Conservation (phyloP, 2,329 filamentous ascomycete genomes). For the Aspergillus aculeatus region DNA sequence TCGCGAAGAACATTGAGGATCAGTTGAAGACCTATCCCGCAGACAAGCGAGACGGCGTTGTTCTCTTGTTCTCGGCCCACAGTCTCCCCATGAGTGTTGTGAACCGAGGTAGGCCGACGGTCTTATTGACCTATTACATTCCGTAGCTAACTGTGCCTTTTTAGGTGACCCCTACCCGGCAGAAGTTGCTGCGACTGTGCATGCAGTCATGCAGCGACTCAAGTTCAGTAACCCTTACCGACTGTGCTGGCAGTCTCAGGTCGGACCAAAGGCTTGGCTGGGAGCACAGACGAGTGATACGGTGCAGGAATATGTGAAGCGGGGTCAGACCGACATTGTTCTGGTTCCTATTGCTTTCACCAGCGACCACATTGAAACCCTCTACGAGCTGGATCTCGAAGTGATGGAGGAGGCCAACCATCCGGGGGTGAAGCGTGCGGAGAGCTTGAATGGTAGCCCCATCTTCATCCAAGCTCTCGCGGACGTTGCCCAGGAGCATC, state of each 20-base stretch:
- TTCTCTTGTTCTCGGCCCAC: slow-evolving; percentile 91
- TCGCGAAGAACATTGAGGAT: slow-evolving; percentile 87
- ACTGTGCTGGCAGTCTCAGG: slow-evolving; percentile 96
- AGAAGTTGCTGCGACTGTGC: slow-evolving; percentile 92
- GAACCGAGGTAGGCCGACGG: slow-evolving; percentile 66
- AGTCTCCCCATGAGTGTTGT: slow-evolving; percentile 96
- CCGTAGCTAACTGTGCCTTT: background rate
- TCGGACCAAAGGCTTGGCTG: slow-evolving; percentile 91
- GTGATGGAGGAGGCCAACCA: slow-evolving; percentile 82
- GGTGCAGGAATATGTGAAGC: slow-evolving; percentile 83
- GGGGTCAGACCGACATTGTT: slow-evolving; percentile 86
- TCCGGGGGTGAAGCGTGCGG: slow-evolving; percentile 80
- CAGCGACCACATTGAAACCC: slow-evolving; percentile 97
- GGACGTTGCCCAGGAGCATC: slow-evolving; percentile 77
- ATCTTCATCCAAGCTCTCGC: slow-evolving; percentile 90
- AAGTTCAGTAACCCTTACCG: slow-evolving; percentile 88
- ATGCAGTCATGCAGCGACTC: slow-evolving; percentile 92
- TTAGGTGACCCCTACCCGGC: slow-evolving; percentile 88
- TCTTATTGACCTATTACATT: background rate
- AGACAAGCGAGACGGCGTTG: slow-evolving; percentile 74
- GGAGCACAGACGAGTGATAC: slow-evolving; percentile 89
- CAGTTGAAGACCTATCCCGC: slow-evolving; percentile 80
- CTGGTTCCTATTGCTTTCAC: slow-evolving; percentile 97
- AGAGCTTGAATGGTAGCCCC: slow-evolving; percentile 86
- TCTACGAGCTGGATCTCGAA: slow-evolving; percentile 91